Evolutionary conservation across 2,329 filamentous ascomycete genomes (phyloP).

Genomic region (Bretziella fagacearum): DNA sequence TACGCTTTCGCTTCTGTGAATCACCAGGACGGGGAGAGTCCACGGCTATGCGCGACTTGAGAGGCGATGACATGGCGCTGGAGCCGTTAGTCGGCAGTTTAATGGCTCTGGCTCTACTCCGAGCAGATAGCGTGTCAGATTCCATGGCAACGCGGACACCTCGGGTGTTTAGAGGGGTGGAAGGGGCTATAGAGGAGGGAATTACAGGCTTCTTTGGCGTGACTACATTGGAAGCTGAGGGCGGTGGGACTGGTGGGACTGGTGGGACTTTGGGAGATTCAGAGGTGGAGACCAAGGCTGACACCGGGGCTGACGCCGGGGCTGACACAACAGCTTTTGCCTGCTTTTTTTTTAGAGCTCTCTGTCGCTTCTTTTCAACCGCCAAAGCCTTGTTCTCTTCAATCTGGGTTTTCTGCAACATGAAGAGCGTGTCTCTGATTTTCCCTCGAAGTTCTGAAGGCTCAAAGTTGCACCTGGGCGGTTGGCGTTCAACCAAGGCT

Average conservation of each 20-base stretch:
- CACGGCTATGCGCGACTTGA: background rate
- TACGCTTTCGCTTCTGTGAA: conserved; percentile 3
- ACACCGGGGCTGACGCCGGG: conserved; percentile 4
- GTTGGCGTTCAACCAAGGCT: conserved; percentile 45
- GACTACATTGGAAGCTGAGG: conserved; percentile 10
- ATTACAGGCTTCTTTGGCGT: conserved; percentile 6
- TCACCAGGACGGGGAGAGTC: background rate
- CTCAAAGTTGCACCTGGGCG: conserved; percentile 35
- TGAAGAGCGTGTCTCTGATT: conserved; percentile 49
- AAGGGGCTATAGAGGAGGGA: background rate
- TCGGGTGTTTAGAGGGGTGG: background rate
- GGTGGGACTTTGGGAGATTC: background rate
- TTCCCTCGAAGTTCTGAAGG: conserved; percentile 42
- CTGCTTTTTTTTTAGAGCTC: conserved; percentile 20
- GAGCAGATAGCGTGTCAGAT: background rate
- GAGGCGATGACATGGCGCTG: background rate
- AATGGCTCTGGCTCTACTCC: background rate
- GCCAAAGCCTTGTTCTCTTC: conserved; percentile 21
- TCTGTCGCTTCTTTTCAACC: conserved; percentile 23
- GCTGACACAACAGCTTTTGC: conserved; percentile 17
- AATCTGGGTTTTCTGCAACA: conserved; percentile 29
- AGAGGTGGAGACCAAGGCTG: too few species aligned
- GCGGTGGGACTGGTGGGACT: background rate
- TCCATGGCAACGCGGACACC: background rate
- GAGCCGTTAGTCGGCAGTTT: background rate